Evolutionary conservation across 202 grass and related monocot species (phyloP).

Genomic region (Dendrocalamus latiflorus): DNA sequence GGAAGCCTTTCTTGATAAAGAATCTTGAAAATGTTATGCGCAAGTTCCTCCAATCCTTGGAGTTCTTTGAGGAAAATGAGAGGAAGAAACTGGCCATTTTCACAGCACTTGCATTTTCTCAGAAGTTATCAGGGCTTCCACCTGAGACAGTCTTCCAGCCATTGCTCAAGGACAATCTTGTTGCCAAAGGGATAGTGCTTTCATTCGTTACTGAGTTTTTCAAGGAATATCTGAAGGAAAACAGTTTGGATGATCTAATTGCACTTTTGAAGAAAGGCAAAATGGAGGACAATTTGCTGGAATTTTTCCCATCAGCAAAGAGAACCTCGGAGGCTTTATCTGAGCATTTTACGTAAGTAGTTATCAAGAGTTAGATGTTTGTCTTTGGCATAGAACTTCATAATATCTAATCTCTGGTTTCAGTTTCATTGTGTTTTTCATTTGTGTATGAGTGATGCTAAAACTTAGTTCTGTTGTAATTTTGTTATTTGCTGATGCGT

Average conservation of each 20-base stretch:
- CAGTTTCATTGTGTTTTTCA: not conserved
- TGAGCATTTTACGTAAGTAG: conserved; percentile 76
- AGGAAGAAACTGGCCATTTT: conserved; percentile 84
- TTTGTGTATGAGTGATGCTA: not conserved
- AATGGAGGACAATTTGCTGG: conserved; percentile 80
- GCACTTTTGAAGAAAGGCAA: conserved; percentile 83
- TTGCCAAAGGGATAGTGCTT: conserved; percentile 87
- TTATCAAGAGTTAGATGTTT: not conserved
- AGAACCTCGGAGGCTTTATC: conserved; percentile 63
- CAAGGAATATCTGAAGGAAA: conserved; percentile 77
- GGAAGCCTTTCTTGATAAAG: conserved; percentile 83
- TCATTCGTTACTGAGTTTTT: conserved; percentile 79
- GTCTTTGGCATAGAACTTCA: not conserved
- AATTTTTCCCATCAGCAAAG: conserved; percentile 72
- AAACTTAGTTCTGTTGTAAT: not conserved
- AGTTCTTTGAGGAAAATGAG: conserved; percentile 84
- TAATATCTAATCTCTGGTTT: not conserved
- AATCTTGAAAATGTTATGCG: conserved; percentile 93
- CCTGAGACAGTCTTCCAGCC: conserved; percentile 86
- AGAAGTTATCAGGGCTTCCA: conserved; percentile 78
- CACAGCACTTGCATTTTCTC: conserved; percentile 84
- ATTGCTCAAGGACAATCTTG: conserved; percentile 79
- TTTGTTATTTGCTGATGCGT: conserved; percentile 8
- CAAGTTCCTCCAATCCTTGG: conserved; percentile 83
- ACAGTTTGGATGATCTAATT: conserved; percentile 85